Evolutionary conservation across 2,329 filamentous ascomycete species (phyloP).

Genomic region (Talaromyces rugulosus): DNA sequence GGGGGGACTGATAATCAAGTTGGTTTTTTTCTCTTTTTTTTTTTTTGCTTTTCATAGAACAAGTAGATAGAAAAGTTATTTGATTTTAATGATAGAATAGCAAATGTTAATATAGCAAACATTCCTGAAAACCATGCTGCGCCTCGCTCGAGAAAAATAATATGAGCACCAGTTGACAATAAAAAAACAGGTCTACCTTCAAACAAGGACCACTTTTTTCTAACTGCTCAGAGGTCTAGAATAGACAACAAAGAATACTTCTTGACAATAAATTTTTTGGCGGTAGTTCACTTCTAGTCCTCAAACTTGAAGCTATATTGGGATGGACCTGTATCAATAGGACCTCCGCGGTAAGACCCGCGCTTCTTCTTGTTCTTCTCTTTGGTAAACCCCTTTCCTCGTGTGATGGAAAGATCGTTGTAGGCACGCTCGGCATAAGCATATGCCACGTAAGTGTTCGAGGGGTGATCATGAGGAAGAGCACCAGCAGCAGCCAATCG

Average conservation of each 20-base stretch:
- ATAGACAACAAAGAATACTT: neutral
- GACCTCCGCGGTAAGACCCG: conserved; percentile 83
- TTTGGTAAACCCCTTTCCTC: conserved; percentile 97
- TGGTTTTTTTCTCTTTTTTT: neutral
- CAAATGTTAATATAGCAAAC: neutral
- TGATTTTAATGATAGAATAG: conserved; percentile 1
- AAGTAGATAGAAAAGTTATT: neutral
- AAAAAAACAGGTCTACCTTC: neutral
- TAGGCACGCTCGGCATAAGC: conserved; percentile 87
- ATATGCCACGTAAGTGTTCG: conserved; percentile 78
- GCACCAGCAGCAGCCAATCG: conserved; percentile 72
- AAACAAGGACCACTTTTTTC: neutral
- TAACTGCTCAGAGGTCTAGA: neutral
- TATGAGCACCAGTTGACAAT: conserved; percentile 1
- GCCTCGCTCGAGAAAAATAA: conserved; percentile 5
- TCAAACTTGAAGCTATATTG: conserved; percentile 89
- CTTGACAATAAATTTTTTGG: neutral
- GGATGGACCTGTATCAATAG: conserved; percentile 75
- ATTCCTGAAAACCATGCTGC: conserved; percentile 2
- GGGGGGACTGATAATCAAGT: conserved; percentile 19
- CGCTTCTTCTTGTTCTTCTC: conserved; percentile 99
- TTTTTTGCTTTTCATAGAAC: neutral
- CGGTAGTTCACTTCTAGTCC: conserved; percentile 51
- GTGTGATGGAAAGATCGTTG: conserved; percentile 82
- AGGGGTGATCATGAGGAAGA: conserved; percentile 65